phyloP scores from a whole-genome alignment of 148 eudicot species.

The Selenicereus undatus region DNA sequence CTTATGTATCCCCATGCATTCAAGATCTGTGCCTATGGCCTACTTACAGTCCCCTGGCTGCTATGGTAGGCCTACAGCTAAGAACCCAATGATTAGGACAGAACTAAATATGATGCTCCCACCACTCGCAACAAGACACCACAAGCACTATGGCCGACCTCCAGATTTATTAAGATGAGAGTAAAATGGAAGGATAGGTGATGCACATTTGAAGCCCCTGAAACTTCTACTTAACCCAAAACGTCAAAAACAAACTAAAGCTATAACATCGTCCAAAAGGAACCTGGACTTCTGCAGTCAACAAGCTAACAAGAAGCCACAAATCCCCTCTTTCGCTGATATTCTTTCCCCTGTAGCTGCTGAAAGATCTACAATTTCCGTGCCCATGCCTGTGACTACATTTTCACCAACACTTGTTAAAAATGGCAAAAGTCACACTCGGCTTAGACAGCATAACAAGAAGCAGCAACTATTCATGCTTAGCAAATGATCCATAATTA shows the following conservation, averaged over 20 bases:
- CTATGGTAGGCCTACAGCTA: slow-evolving; percentile 8
- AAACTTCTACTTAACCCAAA: slow-evolving; percentile 8
- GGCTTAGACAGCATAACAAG: slow-evolving; percentile 13
- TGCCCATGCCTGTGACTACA: neutral
- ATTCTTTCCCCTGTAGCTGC: neutral
- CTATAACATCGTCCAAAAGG: neutral
- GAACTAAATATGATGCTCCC: slow-evolving; percentile 9
- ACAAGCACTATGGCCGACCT: slow-evolving; percentile 15
- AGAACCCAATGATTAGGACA: slow-evolving; percentile 15
- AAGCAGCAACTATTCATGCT: neutral
- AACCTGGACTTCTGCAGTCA: slow-evolving; percentile 3
- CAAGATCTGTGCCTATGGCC: neutral
- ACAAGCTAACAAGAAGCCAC: neutral
- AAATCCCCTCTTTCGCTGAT: neutral
- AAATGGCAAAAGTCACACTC: neutral
- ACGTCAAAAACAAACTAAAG: neutral
- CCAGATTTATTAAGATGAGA: neutral
- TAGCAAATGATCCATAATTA: neutral
- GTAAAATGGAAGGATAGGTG: neutral
- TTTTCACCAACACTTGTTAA: neutral
- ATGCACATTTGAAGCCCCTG: neutral
- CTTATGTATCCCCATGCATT: slow-evolving; percentile 1
- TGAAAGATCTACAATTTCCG: neutral
- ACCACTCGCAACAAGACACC: slow-evolving; percentile 20
- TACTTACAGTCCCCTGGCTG: neutral